These are phyloP conservation scores for Sequoiadendron giganteum DNA, from an alignment of 75 land plant species.

Conservation along the genomic window DNA sequence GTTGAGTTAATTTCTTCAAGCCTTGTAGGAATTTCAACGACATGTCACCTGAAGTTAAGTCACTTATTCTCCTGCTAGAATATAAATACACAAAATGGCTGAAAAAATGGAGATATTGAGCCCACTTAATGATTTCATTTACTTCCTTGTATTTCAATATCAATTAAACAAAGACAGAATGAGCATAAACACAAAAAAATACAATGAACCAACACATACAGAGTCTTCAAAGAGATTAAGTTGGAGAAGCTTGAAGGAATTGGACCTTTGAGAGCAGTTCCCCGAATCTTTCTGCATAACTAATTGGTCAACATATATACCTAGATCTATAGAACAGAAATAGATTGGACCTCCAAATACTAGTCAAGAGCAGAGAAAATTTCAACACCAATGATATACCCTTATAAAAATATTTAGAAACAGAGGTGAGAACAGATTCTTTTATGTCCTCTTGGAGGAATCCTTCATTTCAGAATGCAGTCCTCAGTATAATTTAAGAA, in stretches of 20 bases:
- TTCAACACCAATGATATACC: neutral
- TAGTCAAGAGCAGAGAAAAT: neutral
- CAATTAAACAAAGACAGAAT: neutral
- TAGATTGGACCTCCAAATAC: neutral
- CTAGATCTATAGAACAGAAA: neutral
- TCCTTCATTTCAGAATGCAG: neutral
- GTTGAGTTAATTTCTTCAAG: slow-evolving; percentile 16
- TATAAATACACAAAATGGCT: neutral
- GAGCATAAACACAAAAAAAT: neutral
- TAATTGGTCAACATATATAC: neutral
- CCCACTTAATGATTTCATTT: neutral
- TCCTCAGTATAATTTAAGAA: neutral
- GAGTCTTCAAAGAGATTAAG: slow-evolving; percentile 22
- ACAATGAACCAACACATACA: slow-evolving; percentile 15
- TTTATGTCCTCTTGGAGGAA: neutral
- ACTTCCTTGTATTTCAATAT: neutral
- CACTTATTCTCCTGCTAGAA: slow-evolving; percentile 26
- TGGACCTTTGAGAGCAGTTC: slow-evolving; percentile 32
- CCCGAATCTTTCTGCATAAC: slow-evolving; percentile 24
- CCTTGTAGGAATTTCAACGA: slow-evolving; percentile 21
- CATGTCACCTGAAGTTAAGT: slow-evolving; percentile 18
- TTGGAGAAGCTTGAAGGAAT: slow-evolving; percentile 34
- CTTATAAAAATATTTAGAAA: neutral
- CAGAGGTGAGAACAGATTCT: neutral
- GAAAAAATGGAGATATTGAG: neutral